These are phyloP conservation scores for Nothopassalora personata DNA, from an alignment of 2,329 filamentous ascomycete genomes.

Conservation along the genomic window DNA sequence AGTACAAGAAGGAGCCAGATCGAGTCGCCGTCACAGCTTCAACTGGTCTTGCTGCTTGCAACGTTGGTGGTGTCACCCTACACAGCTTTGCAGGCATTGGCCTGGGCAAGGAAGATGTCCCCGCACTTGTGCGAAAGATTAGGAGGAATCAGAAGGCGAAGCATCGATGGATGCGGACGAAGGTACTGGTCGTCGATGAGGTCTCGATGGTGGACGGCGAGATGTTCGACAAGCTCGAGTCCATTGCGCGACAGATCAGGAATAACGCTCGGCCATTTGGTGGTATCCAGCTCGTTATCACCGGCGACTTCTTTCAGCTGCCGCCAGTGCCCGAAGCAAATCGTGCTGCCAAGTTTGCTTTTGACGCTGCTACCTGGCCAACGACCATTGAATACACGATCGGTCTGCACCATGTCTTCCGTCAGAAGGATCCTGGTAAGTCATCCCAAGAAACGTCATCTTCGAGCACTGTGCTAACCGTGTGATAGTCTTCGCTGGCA, in stretches of 20 bases:
- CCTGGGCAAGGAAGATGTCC: constrained; percentile 80
- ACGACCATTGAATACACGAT: constrained; percentile 95
- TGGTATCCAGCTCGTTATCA: constrained; percentile 91
- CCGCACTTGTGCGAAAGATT: constrained; percentile 82
- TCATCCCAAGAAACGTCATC: not conserved
- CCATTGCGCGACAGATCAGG: constrained; percentile 75
- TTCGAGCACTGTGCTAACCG: constrained; percentile 24
- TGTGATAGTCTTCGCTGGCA: constrained; percentile 68
- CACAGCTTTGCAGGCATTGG: constrained; percentile 97
- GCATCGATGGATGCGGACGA: constrained; percentile 81
- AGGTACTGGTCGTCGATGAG: constrained; percentile 85
- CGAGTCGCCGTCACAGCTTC: constrained; percentile 90
- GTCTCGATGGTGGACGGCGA: constrained; percentile 98
- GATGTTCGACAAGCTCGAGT: constrained; percentile 90
- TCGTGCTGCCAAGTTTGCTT: constrained; percentile 77
- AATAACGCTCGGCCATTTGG: constrained; percentile 93
- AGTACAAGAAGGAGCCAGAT: constrained; percentile 71
- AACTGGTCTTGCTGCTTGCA: constrained; percentile 91
- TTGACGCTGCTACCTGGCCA: constrained; percentile 85
- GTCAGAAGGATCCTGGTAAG: constrained; percentile 75
- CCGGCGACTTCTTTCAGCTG: constrained; percentile 95
- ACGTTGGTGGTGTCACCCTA: constrained; percentile 90
- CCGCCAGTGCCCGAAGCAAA: constrained; percentile 82
- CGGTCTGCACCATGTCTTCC: constrained; percentile 89
- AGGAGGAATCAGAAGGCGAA: constrained; percentile 82